phyloP scores from a whole-genome alignment of 2,329 filamentous ascomycete species.

The Myotisia sp. region DNA sequence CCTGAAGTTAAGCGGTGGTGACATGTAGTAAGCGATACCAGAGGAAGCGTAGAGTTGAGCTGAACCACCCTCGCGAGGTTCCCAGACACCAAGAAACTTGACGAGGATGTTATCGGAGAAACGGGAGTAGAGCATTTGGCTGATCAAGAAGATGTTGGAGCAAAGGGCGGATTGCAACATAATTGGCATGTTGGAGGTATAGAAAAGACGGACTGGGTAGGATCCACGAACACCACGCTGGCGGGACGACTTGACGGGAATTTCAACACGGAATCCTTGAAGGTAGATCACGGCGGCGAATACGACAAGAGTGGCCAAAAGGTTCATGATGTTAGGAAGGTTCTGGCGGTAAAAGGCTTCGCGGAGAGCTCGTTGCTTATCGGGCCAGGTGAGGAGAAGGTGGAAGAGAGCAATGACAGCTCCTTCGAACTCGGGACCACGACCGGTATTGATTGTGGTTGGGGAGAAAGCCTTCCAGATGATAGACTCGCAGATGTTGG shows the following conservation, averaged over 20 bases:
- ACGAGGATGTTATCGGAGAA: slow-evolving; percentile 98
- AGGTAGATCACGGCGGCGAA: slow-evolving; percentile 98
- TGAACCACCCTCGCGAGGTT: slow-evolving; percentile 77
- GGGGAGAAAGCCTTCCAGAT: slow-evolving; percentile 99
- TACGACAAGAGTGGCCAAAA: slow-evolving; percentile 79
- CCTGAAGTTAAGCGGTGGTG: slow-evolving; percentile 90
- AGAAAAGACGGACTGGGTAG: slow-evolving; percentile 97
- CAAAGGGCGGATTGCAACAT: slow-evolving; percentile 98
- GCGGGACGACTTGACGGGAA: slow-evolving; percentile 97
- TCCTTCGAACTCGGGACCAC: slow-evolving; percentile 66
- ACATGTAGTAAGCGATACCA: slow-evolving; percentile 99
- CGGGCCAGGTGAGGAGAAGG: slow-evolving; percentile 60
- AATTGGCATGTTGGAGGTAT: slow-evolving; percentile 99
- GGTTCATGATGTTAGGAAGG: slow-evolving; percentile 98
- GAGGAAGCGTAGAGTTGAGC: slow-evolving; percentile 88
- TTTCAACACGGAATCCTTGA: slow-evolving; percentile 98
- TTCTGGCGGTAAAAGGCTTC: slow-evolving; percentile 99
- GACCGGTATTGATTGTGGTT: slow-evolving; percentile 97
- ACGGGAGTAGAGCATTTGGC: slow-evolving; percentile 97
- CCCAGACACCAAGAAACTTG: slow-evolving; percentile 94
- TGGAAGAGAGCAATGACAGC: slow-evolving; percentile 14
- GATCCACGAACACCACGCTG: slow-evolving; percentile 97
- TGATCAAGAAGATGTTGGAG: slow-evolving; percentile 98
- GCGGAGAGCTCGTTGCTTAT: slow-evolving; percentile 96
- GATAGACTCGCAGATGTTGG: slow-evolving; percentile 99